These are phyloP conservation scores for Taiozyma sp. DNA, from an alignment of 1,139 yeast species.

Conservation along the genomic window DNA sequence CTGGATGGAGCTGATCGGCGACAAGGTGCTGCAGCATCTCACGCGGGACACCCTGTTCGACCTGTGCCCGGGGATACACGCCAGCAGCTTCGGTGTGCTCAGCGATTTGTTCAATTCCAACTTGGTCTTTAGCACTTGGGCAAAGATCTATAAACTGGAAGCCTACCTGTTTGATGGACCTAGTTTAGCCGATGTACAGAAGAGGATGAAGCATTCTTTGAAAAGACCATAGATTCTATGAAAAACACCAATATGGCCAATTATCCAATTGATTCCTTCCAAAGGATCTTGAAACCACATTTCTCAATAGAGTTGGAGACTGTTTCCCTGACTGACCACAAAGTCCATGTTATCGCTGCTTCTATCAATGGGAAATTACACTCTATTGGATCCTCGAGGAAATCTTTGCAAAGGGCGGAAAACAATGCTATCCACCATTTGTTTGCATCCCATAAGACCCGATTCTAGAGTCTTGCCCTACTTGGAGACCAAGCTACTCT, in stretches of 20 bases:
- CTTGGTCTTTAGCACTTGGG: not conserved
- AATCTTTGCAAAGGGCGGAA: not conserved
- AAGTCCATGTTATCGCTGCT: not conserved
- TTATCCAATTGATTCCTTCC: not conserved
- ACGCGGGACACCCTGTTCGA: not conserved
- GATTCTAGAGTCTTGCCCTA: not conserved
- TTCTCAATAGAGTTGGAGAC: not conserved
- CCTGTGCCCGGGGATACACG: not conserved
- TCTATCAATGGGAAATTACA: not conserved
- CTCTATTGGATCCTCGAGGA: not conserved
- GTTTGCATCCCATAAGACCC: not conserved
- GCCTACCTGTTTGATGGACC: not conserved
- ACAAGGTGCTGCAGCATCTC: not conserved
- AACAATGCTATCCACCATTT: not conserved
- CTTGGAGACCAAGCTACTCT: not conserved
- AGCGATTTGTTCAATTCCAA: not conserved
- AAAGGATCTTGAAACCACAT: not conserved
- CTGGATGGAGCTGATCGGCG: not conserved
- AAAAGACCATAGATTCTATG: not conserved
- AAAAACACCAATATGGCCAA: not conserved
- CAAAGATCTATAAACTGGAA: not conserved
- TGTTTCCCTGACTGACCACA: not conserved
- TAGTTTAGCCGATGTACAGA: conserved; percentile 21
- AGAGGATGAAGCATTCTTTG: not conserved
- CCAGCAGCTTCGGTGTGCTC: not conserved